Evolutionary conservation across 169 alveolate genomes (phyloP).

Genomic region (Plasmodium blacklocki): DNA sequence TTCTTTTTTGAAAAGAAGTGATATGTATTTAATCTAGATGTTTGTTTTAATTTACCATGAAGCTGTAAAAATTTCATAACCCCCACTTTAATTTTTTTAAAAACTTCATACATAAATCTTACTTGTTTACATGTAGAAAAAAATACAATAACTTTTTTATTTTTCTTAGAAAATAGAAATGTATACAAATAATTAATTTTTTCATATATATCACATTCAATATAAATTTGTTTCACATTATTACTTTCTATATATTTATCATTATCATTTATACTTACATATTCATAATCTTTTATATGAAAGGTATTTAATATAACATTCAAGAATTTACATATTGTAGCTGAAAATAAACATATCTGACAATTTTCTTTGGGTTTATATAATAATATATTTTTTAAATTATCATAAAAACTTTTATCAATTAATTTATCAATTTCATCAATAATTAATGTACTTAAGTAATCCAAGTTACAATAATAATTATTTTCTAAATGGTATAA

Average conservation of each 20-base stretch:
- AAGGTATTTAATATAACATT: conserved; percentile 59
- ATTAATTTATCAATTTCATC: conserved; percentile 76
- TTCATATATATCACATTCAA: conserved; percentile 82
- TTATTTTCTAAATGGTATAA: conserved; percentile 86
- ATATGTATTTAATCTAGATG: conserved; percentile 67
- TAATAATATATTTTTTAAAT: conserved; percentile 54
- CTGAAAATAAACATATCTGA: conserved; percentile 67
- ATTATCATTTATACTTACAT: conserved; percentile 64
- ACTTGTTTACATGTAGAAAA: conserved; percentile 96
- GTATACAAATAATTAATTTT: conserved; percentile 93
- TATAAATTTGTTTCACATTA: conserved; percentile 59
- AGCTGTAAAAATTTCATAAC: conserved; percentile 91
- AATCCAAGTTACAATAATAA: conserved; percentile 66
- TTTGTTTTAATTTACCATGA: conserved; percentile 94
- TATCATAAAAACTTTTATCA: conserved; percentile 72
- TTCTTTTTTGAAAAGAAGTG: conserved; percentile 66
- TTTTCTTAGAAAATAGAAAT: conserved; percentile 91
- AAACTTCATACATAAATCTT: conserved; percentile 92
- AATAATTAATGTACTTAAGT: conserved; percentile 53
- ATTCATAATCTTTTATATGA: conserved; percentile 62
- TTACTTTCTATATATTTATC: conserved; percentile 71
- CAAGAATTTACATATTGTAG: conserved; percentile 66
- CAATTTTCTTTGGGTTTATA: conserved; percentile 72
- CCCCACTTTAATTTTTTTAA: conserved; percentile 89
- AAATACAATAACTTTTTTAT: conserved; percentile 92